Evolutionary conservation across 441 rosid genomes (phyloP), one percentile per base, ranked within the genome.

Genomic region (Gossypium trilobum): DNA sequence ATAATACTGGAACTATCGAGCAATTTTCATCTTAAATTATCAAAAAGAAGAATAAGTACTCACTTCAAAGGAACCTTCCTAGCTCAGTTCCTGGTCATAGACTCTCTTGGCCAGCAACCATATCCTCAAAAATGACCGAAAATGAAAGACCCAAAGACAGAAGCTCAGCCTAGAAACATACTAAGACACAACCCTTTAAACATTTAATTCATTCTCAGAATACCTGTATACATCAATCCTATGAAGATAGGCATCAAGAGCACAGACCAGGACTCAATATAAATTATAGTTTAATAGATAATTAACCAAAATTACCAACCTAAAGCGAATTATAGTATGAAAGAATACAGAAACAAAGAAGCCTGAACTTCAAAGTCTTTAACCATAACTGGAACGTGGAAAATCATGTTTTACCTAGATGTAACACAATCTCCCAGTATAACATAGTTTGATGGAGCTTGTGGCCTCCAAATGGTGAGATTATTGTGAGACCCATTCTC

Each of bases 401-500:
- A 25, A 65, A 33, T 63, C 48, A 9, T 33, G 16, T 10, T 75
- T 84, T 83, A 93, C 99, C 97, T 91, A 78, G 99, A 91, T 23
- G 98, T 96, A 85, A 93, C 95, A 81, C 98, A 96, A 75, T 96
- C 99, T 80, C 99, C 99, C 78, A 96, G 73, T 74, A 91, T 90
- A 79, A 91, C 98, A 87, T 91, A 96, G 80, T 93, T 91, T 48
- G 98, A 79, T 54, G 99, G 98, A 80, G 98, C 96, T 68, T 81
- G 91, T 75, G 99, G 96, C 82, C 99, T 89, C 99, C 99, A 96
- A 80, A 96, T 85, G 61, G 97, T 91, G 68, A 96, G 96, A 65
- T 85, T 88, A 78, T 88, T 89, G 79, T 70, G 78, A 23, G 87
- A 82, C 59, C 95, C 96, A 83, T 83, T 89, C 79, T 86, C 99